Base-by-base conservation (phyloP, 371 early-diverging fungal species). In the Apophysomyces trapeziformis region DNA sequence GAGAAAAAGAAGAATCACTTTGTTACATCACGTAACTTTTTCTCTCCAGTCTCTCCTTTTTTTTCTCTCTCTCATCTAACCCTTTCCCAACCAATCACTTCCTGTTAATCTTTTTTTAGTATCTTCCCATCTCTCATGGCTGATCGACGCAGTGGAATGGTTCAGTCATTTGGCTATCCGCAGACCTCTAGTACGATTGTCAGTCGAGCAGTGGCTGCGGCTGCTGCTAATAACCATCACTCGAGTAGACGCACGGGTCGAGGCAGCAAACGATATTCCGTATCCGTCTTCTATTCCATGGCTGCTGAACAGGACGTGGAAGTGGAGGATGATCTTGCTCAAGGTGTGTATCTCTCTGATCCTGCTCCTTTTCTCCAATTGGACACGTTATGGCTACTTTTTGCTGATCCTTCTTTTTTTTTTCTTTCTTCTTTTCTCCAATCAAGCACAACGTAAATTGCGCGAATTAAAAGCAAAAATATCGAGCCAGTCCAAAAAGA, bases 291-390 rank as follows among this genome's bases (percentile, higher is more conserved):
- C 44, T 96, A 94, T 71, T 96, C 97, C 5, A 95, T 95, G 88
- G 96, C 94, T 39, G 94, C 95, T 36, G 96, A 95, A 74, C 93
- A 95, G 73, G 97, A 96, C 72, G 88, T 88, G 16, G 95, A 95
- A 71, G 94, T 96, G 12, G 93, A 95, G 70, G 97, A 96, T 77
- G 97, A 96, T 66, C 87, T 96, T 38, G 93, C 95, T 38, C 64
- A 71, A 82, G 78, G 82, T 81, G 60, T 18, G 16, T 11, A n/a
- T 0, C 54, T 58, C 54, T 56, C 59, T 54, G 12, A 13, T 43
- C 32, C 35, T 41, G 7, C 26, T 38, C 47, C 35, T 63, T 26
- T 26, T 26, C 32, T 26, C 32, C 32, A 26, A 26, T 26, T 26
- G 32, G 32, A 26, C 32, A 26, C 32, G 32, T 26, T 26, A 26